Conservation (phyloP, 306 rosid genomes). For the Pterocarpus macrocarpus region DNA sequence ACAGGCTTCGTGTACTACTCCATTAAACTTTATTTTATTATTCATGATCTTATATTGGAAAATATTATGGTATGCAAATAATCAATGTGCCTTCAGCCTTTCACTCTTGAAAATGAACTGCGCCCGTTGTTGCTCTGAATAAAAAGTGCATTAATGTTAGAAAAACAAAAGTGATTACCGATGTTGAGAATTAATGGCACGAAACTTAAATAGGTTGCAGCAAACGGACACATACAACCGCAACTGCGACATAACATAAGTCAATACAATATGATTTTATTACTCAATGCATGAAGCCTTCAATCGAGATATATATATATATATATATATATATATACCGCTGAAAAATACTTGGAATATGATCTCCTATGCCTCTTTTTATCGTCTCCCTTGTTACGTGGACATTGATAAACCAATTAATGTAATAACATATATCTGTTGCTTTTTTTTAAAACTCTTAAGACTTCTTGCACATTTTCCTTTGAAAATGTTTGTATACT, state of each 20-base stretch:
- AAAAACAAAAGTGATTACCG: neutral
- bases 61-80: neutral
- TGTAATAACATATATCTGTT: neutral
- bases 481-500: neutral
- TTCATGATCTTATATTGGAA: neutral
- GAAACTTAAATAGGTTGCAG: slow-evolving; percentile 15
- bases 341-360: neutral
- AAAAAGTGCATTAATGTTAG: slow-evolving; percentile 4
- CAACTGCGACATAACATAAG: slow-evolving; percentile 20
- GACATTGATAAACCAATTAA: neutral
- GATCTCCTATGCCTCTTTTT: neutral
- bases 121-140: neutral
- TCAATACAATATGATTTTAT: neutral
- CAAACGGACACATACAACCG: slow-evolving; percentile 19
- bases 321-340: neutral
- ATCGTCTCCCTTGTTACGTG: neutral
- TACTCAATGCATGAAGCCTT: slow-evolving; percentile 1
- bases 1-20: too few species aligned
- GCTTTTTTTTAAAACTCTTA: neutral
- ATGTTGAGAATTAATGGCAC: slow-evolving; percentile 12
- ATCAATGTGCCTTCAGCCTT: slow-evolving; percentile 1
- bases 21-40: neutral
- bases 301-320: slow-evolving; percentile 4
- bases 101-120: neutral
- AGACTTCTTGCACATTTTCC: neutral